phyloP scores from a whole-genome alignment of 2,329 filamentous ascomycete species.

The Mycocentrospora acerina region DNA sequence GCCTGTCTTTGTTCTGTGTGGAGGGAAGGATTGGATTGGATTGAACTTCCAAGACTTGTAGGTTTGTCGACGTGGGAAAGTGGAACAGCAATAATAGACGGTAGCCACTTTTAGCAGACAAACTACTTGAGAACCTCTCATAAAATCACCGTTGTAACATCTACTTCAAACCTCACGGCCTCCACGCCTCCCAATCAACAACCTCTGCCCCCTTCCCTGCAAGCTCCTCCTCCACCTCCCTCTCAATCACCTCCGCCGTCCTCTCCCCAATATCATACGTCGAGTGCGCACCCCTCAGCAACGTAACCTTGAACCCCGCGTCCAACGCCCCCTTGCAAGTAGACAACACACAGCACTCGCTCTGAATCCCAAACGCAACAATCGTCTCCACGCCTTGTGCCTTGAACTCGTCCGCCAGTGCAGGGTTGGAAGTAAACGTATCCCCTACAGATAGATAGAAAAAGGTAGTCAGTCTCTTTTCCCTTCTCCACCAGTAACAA shows the following conservation, averaged over 20 bases:
- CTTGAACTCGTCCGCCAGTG: constrained; percentile 4
- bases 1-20: too few relatives aligned
- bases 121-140: too few relatives aligned
- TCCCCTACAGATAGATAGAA: constrained; percentile 4
- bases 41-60: too few relatives aligned
- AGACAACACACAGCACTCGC: constrained; percentile 14
- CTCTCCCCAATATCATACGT: constrained; percentile 6
- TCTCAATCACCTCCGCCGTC: constrained; percentile 5
- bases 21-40: too few relatives aligned
- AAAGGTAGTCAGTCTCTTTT: too few relatives aligned
- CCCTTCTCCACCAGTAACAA: too few relatives aligned
- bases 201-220: not conserved
- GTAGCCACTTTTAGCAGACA: too few relatives aligned
- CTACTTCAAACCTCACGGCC: too few relatives aligned
- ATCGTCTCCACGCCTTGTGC: constrained; percentile 2
- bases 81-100: too few relatives aligned
- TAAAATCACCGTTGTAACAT: too few relatives aligned
- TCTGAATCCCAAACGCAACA: constrained; percentile 13
- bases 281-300: constrained; percentile 8
- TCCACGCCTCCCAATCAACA: constrained; percentile 2
- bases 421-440: constrained; percentile 7
- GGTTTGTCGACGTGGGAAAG: too few relatives aligned
- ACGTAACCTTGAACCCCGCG: constrained; percentile 7
- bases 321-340: constrained; percentile 10
- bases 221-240: constrained; percentile 5